These are phyloP conservation scores for Toxicodendron radicans DNA, from an alignment of 345 rosid species.

Conservation along the genomic window DNA sequence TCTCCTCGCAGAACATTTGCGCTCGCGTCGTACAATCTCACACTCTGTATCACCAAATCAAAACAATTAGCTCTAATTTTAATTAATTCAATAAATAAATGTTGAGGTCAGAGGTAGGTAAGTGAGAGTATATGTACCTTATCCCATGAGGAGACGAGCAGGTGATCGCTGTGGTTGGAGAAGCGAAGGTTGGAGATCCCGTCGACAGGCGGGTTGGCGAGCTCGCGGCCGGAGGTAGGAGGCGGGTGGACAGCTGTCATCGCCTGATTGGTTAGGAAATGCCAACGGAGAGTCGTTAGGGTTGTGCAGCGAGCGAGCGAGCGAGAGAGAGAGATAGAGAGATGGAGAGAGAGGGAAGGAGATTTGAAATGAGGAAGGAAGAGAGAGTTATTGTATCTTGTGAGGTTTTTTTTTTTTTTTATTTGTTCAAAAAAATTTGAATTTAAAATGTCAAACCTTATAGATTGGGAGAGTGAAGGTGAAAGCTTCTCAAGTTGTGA, in stretches of 20 bases:
- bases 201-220: constrained; percentile 79
- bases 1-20: constrained; percentile 77
- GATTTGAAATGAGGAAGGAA: constrained; percentile 16
- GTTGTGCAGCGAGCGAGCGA: not conserved
- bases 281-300: constrained; percentile 9
- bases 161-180: constrained; percentile 91
- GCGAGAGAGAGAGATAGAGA: too few relatives aligned
- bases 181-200: constrained; percentile 94
- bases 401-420: not conserved
- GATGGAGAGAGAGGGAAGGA: constrained; percentile 13
- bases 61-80: not conserved
- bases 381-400: constrained; percentile 10
- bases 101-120: not conserved
- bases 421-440: constrained; percentile 2
- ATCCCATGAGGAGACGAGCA: constrained; percentile 98
- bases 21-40: constrained; percentile 79
- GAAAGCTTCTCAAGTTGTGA: too few relatives aligned
- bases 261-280: constrained; percentile 11
- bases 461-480: too few relatives aligned
- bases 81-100: not conserved
- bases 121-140: constrained; percentile 51
- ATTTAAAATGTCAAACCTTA: not conserved
- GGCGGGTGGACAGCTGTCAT: constrained; percentile 57
- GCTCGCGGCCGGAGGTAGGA: constrained; percentile 74
- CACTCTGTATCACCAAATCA: constrained; percentile 42